Evolutionary conservation across 352 stramenopile species (phyloP), one percentile per base, ranked within the genome.

Genomic region (Pythium guiyangense): DNA sequence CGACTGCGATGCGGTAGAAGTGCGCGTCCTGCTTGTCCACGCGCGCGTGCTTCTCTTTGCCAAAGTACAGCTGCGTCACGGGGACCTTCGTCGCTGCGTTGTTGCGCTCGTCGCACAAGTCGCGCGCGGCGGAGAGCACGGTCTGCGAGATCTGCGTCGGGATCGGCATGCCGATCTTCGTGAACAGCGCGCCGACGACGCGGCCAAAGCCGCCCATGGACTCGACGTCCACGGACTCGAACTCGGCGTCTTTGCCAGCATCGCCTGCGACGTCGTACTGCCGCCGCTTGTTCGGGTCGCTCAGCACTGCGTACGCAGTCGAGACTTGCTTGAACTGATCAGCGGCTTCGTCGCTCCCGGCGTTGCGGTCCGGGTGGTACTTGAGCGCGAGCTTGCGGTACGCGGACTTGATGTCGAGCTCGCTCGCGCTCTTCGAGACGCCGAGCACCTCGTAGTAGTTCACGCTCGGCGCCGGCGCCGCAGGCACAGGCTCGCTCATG

Each of bases 381-480:
- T 96, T 94, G 64, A 95, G 82, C 57, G 85, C 86, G 44, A 96
- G 70, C 70, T 95, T 96, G 52, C 83, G 79, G 77, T 96, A 97
- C 27, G 86, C 79, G 20, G 69, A 77, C 68, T 96, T 96, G 70
- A 97, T 96, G 65, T 97, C 88, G 54, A 94, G 76, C 66, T 95
- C 85, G 37, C 84, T 94, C 37, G 88, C 74, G 43, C 84, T 81
- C 59, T 88, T 89, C 31, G 93, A 84, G 31, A 97, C 83, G 52
- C 95, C 95, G 43, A 99, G 68, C 49, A 97, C 75, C 43, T 81
- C 70, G 62, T 94, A 97, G 54, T 88, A 85, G 70, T 97, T 90
- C 31, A 81, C 70, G 52, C 20, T 70, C 49, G 86, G 78, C 22
- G 75, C 66, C 12, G 79, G 84, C 55, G 74, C 57, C 35, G 80